These are phyloP conservation scores for Botrytis sinoallii DNA, from an alignment of 2,329 filamentous ascomycete species.

Conservation along the genomic window DNA sequence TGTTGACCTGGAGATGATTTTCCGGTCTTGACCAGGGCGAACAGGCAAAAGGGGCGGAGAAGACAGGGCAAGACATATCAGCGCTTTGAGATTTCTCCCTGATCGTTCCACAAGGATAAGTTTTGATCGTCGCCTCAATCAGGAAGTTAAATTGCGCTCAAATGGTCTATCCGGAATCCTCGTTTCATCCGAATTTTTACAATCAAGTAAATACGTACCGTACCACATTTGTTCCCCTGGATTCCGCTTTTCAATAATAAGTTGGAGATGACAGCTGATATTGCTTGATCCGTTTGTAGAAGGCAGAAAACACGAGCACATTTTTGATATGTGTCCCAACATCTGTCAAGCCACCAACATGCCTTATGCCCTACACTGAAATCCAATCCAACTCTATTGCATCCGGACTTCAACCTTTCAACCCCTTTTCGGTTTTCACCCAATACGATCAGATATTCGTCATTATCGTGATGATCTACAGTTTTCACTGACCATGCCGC, in stretches of 20 bases:
- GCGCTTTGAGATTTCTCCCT: neutral
- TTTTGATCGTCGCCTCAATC: constrained; percentile 14
- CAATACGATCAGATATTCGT: neutral
- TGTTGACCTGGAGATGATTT: neutral
- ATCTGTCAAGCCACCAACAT: constrained; percentile 14
- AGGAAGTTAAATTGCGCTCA: constrained; percentile 5
- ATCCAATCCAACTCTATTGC: constrained; percentile 3
- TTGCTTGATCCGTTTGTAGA: neutral
- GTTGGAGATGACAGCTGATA: neutral
- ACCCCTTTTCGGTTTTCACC: neutral
- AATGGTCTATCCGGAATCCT: constrained; percentile 1
- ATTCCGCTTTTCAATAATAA: neutral
- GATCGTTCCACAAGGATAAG: constrained; percentile 8
- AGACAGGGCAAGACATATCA: neutral
- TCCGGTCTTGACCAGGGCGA: neutral
- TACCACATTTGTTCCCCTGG: neutral
- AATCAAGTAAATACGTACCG: neutral
- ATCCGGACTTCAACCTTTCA: neutral
- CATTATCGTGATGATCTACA: constrained; percentile 9
- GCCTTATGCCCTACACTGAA: neutral
- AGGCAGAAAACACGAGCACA: neutral
- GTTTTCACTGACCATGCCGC: constrained; percentile 12
- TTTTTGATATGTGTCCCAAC: constrained; percentile 8
- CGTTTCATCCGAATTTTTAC: neutral
- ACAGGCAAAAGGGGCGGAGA: neutral